phyloP scores from a whole-genome alignment of 1,139 yeast species.

The Scheffersomyces quercinus region DNA sequence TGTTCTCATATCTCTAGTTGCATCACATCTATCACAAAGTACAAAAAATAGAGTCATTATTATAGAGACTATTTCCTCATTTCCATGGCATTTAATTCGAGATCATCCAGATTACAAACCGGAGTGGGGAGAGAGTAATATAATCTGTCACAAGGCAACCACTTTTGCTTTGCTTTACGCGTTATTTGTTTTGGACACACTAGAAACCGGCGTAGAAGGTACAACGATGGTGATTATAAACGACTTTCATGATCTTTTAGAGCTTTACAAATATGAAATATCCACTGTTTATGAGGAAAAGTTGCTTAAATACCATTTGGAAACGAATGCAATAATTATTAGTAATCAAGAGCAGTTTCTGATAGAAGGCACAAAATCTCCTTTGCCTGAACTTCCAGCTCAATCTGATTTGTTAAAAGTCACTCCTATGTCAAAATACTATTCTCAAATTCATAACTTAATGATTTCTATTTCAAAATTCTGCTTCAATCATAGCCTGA shows the following conservation, averaged over 20 bases:
- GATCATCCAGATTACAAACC: constrained; percentile 19
- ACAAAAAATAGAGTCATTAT: constrained; percentile 22
- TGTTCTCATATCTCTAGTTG: constrained; percentile 24
- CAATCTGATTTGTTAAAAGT: constrained; percentile 31
- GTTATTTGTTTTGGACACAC: constrained; percentile 16
- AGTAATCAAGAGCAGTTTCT: constrained; percentile 19
- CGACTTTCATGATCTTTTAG: constrained; percentile 39
- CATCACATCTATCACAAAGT: constrained; percentile 26
- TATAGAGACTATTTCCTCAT: constrained; percentile 31
- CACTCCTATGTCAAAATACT: constrained; percentile 34
- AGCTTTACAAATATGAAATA: constrained; percentile 36
- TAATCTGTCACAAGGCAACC: constrained; percentile 20
- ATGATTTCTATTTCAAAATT: constrained; percentile 26
- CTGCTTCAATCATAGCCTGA: constrained; percentile 24
- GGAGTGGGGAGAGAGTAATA: constrained; percentile 16
- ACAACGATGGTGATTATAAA: constrained; percentile 26
- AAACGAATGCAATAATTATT: constrained; percentile 23
- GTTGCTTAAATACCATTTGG: constrained; percentile 35
- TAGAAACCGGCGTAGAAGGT: constrained; percentile 9
- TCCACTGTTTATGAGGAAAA: constrained; percentile 36
- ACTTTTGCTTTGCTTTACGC: constrained; percentile 30
- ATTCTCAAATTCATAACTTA: constrained; percentile 30
- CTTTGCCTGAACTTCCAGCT: constrained; percentile 32
- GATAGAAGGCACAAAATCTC: constrained; percentile 24
- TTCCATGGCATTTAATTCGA: constrained; percentile 27